Base-by-base conservation (phyloP, 2,329 filamentous ascomycete genomes). In the Pestalotiopsis sp. region DNA sequence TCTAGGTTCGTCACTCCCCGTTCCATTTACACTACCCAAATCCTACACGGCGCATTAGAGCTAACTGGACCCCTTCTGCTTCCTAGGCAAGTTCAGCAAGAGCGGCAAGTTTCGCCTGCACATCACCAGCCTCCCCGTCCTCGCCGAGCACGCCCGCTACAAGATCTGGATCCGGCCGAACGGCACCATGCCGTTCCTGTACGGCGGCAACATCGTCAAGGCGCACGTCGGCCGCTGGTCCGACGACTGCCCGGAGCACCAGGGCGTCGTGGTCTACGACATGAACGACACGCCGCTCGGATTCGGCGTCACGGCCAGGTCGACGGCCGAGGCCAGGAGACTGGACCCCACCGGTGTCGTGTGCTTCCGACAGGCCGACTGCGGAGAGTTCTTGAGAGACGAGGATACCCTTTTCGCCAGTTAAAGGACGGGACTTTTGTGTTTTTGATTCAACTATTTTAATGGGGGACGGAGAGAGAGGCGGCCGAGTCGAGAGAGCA, bases 141-240 rank as follows among this genome's bases (percentile, higher is more conserved):
- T 99, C 73, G 93, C 95, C 68, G 92, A 93, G 73, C 94, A 98
- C 80, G 95, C 95, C 59, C 87, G 96, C 69, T 97, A 97, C 84
- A 98, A 98, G 89, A 91, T 98, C 75, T 98, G 95, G 94, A 91
- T 99, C 74, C 97, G 67, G 49, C 88, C 91, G 69, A 98, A 98
- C 82, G 96, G 96, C 73, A 95, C 97, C 77, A 97, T 98, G 94
- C 95, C 96, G 1, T 98, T 97, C 80, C 83, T 99, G 61, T 99
- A 98, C 82, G 96, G 96, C 66, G 93, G 93, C 68, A 95, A 98
- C 80, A 70, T 79, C 66, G 75, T 78, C 31, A 93, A 93, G 80
- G 92, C 91, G 39, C 92, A 94, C 79, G 80, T 84, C 4, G 77
- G 77, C 27, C 75, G 77, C 23, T 95, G 93, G 91, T 93, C 90